These are phyloP conservation scores for Botrytis porri DNA, from an alignment of 2,329 filamentous ascomycete species.

Conservation along the genomic window DNA sequence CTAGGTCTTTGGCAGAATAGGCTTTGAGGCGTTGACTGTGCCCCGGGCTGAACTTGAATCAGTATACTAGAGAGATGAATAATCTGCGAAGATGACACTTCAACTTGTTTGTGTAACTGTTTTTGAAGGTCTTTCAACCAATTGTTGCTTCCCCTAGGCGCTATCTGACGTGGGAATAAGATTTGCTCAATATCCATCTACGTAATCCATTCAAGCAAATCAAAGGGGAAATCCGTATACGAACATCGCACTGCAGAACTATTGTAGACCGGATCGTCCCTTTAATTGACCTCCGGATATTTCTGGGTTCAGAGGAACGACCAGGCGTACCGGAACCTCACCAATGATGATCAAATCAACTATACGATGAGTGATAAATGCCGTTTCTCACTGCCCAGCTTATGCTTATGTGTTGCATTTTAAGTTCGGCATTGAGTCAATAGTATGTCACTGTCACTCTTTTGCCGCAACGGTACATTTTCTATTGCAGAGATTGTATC, in stretches of 20 bases:
- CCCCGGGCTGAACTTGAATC: background rate
- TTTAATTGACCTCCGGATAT: background rate
- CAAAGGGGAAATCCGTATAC: background rate
- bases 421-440: background rate
- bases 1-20: background rate
- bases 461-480: background rate
- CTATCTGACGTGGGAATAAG: background rate
- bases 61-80: background rate
- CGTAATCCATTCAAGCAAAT: background rate
- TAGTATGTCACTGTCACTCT: background rate
- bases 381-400: background rate
- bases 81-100: background rate
- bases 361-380: background rate
- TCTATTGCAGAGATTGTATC: background rate
- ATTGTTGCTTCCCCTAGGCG: background rate
- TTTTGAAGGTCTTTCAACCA: background rate
- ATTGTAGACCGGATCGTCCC: background rate
- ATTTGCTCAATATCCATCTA: background rate
- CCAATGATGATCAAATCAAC: background rate
- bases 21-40: background rate
- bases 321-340: background rate
- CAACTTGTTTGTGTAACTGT: background rate
- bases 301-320: background rate
- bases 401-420: background rate
- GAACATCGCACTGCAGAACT: background rate